phyloP scores from a whole-genome alignment of 2,329 filamentous ascomycete genomes.

The Talaromyces sp. region DNA sequence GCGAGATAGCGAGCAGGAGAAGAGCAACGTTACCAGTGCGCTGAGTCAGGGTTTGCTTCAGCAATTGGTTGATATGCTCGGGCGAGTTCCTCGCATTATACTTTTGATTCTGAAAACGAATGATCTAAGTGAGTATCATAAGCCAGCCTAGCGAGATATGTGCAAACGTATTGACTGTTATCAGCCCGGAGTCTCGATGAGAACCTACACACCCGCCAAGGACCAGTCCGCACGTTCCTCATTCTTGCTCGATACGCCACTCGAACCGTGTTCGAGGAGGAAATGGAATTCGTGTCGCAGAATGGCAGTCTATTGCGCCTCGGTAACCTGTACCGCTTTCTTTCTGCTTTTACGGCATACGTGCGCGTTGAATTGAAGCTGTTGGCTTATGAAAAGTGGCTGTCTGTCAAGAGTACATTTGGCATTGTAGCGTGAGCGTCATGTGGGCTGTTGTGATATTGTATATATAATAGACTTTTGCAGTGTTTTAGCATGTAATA shows the following conservation, averaged over 20 bases:
- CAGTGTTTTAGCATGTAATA: conserved; percentile 6
- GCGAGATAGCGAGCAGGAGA: conserved; percentile 67
- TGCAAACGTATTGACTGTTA: neutral
- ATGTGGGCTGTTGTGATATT: neutral
- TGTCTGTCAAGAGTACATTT: conserved; percentile 51
- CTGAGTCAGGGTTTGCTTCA: conserved; percentile 84
- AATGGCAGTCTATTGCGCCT: conserved; percentile 52
- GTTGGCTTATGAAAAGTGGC: conserved; percentile 56
- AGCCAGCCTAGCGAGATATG: neutral
- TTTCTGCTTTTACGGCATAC: conserved; percentile 53
- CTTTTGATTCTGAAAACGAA: conserved; percentile 96
- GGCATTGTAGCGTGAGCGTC: conserved; percentile 13
- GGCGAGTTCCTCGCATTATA: conserved; percentile 86
- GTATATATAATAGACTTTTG: conserved; percentile 8
- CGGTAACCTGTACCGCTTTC: conserved; percentile 49
- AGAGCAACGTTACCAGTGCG: conserved; percentile 78
- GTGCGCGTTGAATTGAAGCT: conserved; percentile 57
- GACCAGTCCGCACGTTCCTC: conserved; percentile 60
- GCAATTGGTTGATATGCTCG: conserved; percentile 82
- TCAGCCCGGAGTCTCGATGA: conserved; percentile 82
- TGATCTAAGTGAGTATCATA: conserved; percentile 65
- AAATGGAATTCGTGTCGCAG: conserved; percentile 51
- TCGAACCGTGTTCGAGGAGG: conserved; percentile 60
- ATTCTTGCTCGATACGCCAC: conserved; percentile 64
- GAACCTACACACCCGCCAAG: conserved; percentile 58